Evolutionary conservation across 768 basidiomycete species (phyloP).

Genomic region (Suillus weaverae): DNA sequence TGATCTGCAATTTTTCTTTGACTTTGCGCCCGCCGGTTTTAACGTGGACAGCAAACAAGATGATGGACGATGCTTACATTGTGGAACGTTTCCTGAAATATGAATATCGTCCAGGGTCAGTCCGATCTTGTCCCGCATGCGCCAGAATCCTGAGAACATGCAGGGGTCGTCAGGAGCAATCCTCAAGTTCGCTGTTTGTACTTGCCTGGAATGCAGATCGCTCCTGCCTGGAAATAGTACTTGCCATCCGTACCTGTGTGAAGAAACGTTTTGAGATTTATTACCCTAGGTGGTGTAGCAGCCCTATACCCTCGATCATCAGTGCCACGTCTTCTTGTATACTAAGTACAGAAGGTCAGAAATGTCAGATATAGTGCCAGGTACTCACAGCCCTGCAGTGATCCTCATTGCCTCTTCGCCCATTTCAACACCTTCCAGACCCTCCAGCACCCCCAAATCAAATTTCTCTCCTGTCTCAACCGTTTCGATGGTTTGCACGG

Average conservation of each 20-base stretch:
- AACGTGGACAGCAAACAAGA: background rate
- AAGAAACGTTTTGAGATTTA: conserved; percentile 7
- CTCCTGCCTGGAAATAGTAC: conserved; percentile 76
- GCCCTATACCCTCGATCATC: conserved; percentile 55
- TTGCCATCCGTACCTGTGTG: conserved; percentile 59
- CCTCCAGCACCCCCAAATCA: conserved; percentile 41
- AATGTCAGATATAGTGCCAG: background rate
- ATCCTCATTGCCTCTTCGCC: conserved; percentile 59
- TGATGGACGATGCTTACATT: conserved; percentile 46
- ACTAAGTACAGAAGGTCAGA: conserved; percentile 27
- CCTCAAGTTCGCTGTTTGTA: conserved; percentile 6
- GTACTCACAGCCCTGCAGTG: conserved; percentile 58
- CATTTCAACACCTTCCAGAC: conserved; percentile 22
- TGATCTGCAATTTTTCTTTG: conserved; percentile 58
- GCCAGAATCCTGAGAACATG: conserved; percentile 62
- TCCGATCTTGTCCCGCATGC: conserved; percentile 75
- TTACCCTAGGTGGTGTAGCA: conserved; percentile 9
- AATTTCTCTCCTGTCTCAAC: conserved; percentile 48
- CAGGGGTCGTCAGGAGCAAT: background rate
- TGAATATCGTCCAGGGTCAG: conserved; percentile 73
- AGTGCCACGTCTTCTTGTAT: conserved; percentile 59
- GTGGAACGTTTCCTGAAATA: conserved; percentile 65
- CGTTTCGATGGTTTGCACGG: conserved; percentile 54
- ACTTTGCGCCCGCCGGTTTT: conserved; percentile 37
- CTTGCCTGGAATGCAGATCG: conserved; percentile 62